These are phyloP conservation scores for Zanthoxylum bungeanum DNA, from an alignment of 345 rosid genomes.

Conservation along the genomic window DNA sequence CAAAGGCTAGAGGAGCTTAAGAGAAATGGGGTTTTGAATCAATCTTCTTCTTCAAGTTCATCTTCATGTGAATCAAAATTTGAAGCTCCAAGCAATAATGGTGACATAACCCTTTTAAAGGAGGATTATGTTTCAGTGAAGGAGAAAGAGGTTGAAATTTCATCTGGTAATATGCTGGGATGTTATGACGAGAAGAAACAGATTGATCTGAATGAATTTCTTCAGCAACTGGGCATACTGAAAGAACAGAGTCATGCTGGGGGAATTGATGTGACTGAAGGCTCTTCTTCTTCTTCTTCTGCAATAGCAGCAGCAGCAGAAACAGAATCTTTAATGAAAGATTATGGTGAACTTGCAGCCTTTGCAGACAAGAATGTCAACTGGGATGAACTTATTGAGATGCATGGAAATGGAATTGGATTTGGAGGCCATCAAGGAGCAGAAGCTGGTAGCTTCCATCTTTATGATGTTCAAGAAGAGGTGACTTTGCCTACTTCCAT, in stretches of 20 bases:
- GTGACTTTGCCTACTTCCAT: conserved; percentile 48
- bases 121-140: conserved; percentile 7
- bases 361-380: conserved; percentile 48
- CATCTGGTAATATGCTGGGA: conserved; percentile 23
- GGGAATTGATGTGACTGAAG: conserved; percentile 25
- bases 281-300: too few species aligned
- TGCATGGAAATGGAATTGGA: conserved; percentile 50
- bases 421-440: conserved; percentile 31
- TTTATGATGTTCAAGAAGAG: conserved; percentile 55
- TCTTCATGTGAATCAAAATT: conserved; percentile 41
- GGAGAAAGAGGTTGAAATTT: conserved; percentile 34
- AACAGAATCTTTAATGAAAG: conserved; percentile 31
- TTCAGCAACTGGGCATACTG: conserved; percentile 79
- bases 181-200: conserved; percentile 57
- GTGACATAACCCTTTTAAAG: conserved; percentile 20
- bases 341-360: conserved; percentile 35
- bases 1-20: conserved; percentile 87
- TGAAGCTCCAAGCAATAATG: conserved; percentile 14
- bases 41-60: conserved; percentile 37
- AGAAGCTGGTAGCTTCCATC: too few species aligned
- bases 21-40: conserved; percentile 40
- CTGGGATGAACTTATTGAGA: conserved; percentile 69
- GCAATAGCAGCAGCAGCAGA: conserved; percentile 3
- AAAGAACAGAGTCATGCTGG: conserved; percentile 38
- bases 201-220: conserved; percentile 90